Conservation (phyloP, 2,329 filamentous ascomycete genomes). For the Xylariaceae sp. region DNA sequence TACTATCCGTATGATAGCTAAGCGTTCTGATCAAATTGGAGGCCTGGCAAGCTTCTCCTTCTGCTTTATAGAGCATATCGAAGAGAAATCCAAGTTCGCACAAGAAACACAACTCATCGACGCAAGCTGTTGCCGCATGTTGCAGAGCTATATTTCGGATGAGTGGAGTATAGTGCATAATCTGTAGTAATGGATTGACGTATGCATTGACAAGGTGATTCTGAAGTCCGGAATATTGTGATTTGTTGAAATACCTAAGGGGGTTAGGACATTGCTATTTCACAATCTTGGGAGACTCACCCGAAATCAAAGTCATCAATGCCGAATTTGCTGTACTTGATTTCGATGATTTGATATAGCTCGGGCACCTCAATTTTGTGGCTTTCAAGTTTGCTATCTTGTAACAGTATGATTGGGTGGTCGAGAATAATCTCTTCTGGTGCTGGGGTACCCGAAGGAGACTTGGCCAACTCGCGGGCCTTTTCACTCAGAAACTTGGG, state of each 20-base stretch:
- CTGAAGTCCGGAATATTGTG: slow-evolving; percentile 84
- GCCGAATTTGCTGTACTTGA: slow-evolving; percentile 98
- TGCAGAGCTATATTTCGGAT: slow-evolving; percentile 84
- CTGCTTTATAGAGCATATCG: slow-evolving; percentile 96
- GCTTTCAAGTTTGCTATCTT: slow-evolving; percentile 67
- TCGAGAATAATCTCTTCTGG: slow-evolving; percentile 50
- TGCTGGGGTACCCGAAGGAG: slow-evolving; percentile 38
- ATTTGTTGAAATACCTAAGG: slow-evolving; percentile 86
- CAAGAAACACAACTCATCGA: slow-evolving; percentile 77
- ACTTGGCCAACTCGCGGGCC: slow-evolving; percentile 62
- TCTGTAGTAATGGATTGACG: slow-evolving; percentile 84
- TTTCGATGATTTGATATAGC: slow-evolving; percentile 91
- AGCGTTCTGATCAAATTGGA: slow-evolving; percentile 92
- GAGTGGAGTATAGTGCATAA: slow-evolving; percentile 85
- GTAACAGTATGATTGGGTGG: slow-evolving; percentile 55
- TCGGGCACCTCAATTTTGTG: slow-evolving; percentile 77
- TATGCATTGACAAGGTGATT: slow-evolving; percentile 98
- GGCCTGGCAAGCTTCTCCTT: slow-evolving; percentile 90
- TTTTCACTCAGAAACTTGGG: slow-evolving; percentile 96
- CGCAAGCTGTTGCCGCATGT: slow-evolving; percentile 81
- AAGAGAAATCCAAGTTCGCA: slow-evolving; percentile 95
- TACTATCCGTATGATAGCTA: slow-evolving; percentile 73
- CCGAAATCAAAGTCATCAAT: slow-evolving; percentile 99
- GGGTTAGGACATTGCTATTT: background rate
- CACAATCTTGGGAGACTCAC: slow-evolving; percentile 42